Evolutionary conservation across 495 filamentous ascomycete species (phyloP).

Genomic region (Aspergillus diversus): DNA sequence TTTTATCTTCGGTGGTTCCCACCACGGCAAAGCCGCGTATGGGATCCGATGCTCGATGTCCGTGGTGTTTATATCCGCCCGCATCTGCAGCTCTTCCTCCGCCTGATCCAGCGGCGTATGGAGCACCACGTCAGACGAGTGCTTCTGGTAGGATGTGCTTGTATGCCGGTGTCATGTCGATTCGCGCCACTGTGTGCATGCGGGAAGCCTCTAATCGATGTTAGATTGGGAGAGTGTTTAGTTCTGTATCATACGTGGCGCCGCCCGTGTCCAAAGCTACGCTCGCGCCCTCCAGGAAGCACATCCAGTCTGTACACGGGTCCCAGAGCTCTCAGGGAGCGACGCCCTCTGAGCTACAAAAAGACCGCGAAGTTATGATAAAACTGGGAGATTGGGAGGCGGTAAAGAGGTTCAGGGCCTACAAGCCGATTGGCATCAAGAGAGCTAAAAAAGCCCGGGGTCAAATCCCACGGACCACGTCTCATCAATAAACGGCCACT

Average conservation of each 20-base stretch:
- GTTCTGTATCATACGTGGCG: neutral
- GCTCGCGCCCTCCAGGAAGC: too few relatives aligned
- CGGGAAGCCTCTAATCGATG: neutral
- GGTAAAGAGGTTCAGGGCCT: too few relatives aligned
- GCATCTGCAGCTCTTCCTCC: neutral
- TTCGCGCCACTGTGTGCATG: neutral
- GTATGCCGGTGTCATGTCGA: neutral
- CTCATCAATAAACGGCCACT: constrained; percentile 51
- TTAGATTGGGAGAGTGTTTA: neutral
- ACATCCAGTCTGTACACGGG: too few relatives aligned
- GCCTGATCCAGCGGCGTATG: neutral
- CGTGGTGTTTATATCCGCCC: neutral
- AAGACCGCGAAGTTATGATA: too few relatives aligned
- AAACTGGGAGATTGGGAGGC: too few relatives aligned
- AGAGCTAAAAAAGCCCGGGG: neutral
- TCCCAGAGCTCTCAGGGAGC: too few relatives aligned
- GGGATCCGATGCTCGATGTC: neutral
- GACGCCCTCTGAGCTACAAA: too few relatives aligned
- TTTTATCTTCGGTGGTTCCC: neutral
- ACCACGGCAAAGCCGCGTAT: neutral
- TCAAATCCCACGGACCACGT: constrained; percentile 48
- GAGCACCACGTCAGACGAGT: neutral
- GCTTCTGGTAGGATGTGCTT: neutral
- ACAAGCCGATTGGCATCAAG: too few relatives aligned
- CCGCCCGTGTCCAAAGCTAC: neutral